Evolutionary conservation across 1,284 basidiomycete genomes (phyloP).

Genomic region (Anthracocystis panici-leucophaei): DNA sequence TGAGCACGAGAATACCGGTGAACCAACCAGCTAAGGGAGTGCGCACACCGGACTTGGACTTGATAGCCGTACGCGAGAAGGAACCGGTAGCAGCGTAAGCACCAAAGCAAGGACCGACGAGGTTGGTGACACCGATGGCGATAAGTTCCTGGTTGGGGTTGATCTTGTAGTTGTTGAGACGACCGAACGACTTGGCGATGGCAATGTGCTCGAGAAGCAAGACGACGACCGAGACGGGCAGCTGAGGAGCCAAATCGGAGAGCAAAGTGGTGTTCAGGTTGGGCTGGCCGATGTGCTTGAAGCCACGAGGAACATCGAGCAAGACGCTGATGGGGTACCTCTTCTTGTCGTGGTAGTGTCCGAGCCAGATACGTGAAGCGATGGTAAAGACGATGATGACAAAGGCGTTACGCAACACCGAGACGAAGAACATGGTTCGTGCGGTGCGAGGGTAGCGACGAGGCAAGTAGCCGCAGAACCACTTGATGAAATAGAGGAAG

Average conservation of each 20-base stretch:
- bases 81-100: constrained; percentile 98
- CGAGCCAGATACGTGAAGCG: constrained; percentile 66
- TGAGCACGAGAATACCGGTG: constrained; percentile 87
- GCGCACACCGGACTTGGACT: constrained; percentile 94
- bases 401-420: constrained; percentile 66
- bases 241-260: constrained; percentile 78
- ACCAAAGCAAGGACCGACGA: constrained; percentile 75
- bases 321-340: constrained; percentile 89
- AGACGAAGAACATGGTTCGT: constrained; percentile 73
- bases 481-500: constrained; percentile 81
- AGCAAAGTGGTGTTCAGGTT: constrained; percentile 78
- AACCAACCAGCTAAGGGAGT: constrained; percentile 91
- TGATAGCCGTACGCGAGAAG: constrained; percentile 95
- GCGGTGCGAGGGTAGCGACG: constrained; percentile 80
- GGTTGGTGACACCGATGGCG: constrained; percentile 94
- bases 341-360: constrained; percentile 71
- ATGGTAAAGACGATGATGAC: constrained; percentile 74
- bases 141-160: constrained; percentile 97
- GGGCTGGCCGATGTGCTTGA: constrained; percentile 79
- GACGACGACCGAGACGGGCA: constrained; percentile 94
- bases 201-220: constrained; percentile 96
- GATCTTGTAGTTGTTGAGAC: constrained; percentile 96
- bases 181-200: constrained; percentile 91
- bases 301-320: constrained; percentile 75
- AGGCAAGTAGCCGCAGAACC: constrained; percentile 75